Percentiles rank a stretch among this genome's conserved stretches.
Conservation (phyloP, 352 stramenopile species). For the Hyaloperonospora brassicae region DNA sequence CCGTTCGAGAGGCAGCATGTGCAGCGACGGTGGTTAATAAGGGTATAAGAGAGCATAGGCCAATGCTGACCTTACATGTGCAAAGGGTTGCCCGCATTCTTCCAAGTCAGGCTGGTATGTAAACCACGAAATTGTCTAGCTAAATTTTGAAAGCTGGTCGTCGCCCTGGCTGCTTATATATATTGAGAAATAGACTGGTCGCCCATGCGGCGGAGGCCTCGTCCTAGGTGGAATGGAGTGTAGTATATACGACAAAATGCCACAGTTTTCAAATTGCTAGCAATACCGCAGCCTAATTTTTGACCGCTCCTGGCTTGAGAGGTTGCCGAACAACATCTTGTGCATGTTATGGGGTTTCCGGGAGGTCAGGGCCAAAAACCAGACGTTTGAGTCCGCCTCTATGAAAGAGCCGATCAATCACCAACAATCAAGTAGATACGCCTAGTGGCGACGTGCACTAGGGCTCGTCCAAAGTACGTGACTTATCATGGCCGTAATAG, state of each 20-base stretch:
- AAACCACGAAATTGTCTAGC: too few species aligned
- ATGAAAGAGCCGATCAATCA: background rate
- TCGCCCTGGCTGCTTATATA: background rate
- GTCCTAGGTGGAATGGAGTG: too few species aligned
- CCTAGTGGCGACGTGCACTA: background rate
- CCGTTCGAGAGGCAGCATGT: background rate
- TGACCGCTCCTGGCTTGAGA: background rate
- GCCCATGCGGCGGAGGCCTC: background rate
- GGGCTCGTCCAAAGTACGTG: background rate
- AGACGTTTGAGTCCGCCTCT: too few species aligned
- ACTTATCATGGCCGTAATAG: background rate
- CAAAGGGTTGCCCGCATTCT: too few species aligned
- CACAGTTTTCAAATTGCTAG: too few species aligned
- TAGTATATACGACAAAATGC: too few species aligned
- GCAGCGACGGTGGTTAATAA: too few species aligned
- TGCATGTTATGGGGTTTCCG: background rate
- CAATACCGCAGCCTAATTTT: background rate
- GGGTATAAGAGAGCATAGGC: too few species aligned
- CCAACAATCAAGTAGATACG: background rate
- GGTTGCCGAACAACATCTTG: background rate
- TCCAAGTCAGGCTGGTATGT: too few species aligned
- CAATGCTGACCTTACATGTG: too few species aligned
- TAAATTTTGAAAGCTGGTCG: background rate
- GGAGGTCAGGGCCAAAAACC: too few species aligned
- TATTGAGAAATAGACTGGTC: background rate